Conservation (phyloP, 1,284 basidiomycete species). For the Trametes versicolor region DNA sequence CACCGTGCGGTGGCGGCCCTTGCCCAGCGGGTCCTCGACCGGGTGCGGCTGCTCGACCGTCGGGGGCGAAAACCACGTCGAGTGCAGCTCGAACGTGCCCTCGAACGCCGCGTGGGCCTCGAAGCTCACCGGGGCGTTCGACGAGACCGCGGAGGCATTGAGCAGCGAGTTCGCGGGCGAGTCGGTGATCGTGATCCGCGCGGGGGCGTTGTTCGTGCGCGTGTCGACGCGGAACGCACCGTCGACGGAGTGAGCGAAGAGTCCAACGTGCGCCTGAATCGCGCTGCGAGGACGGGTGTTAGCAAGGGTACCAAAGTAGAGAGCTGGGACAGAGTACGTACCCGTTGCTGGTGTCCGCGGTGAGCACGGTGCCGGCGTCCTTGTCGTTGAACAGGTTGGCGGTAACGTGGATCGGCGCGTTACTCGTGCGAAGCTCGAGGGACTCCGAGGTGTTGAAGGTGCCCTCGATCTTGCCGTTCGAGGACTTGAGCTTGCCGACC, state of each 20-base stretch:
- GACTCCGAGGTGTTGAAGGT: conserved; percentile 48
- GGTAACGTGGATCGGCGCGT: conserved; percentile 49
- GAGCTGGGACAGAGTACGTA: conserved; percentile 26
- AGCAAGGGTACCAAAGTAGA: not conserved
- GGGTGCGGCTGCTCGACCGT: conserved; percentile 9
- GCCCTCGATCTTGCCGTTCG: conserved; percentile 53
- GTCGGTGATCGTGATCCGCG: conserved; percentile 46
- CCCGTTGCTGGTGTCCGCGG: conserved; percentile 49
- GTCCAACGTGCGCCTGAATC: conserved; percentile 43
- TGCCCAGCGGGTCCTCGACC: conserved; percentile 26
- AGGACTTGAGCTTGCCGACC: conserved; percentile 28
- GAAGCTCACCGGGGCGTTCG: conserved; percentile 48
- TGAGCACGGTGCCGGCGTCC: conserved; percentile 39
- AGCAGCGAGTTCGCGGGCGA: conserved; percentile 54
- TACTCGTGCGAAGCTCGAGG: conserved; percentile 51
- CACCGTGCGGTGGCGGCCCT: conserved; percentile 14
- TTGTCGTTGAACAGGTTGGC: conserved; percentile 47
- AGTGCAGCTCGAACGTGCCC: conserved; percentile 44
- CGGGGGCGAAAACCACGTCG: conserved; percentile 38
- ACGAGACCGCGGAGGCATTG: conserved; percentile 43
- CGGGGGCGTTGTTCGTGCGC: conserved; percentile 36
- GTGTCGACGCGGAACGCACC: conserved; percentile 45
- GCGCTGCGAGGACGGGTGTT: conserved; percentile 38
- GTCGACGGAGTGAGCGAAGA: conserved; percentile 33
- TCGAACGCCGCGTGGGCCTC: conserved; percentile 12